phyloP scores from a whole-genome alignment of 257 asterid genomes.

The Fraxinus cuspidata region DNA sequence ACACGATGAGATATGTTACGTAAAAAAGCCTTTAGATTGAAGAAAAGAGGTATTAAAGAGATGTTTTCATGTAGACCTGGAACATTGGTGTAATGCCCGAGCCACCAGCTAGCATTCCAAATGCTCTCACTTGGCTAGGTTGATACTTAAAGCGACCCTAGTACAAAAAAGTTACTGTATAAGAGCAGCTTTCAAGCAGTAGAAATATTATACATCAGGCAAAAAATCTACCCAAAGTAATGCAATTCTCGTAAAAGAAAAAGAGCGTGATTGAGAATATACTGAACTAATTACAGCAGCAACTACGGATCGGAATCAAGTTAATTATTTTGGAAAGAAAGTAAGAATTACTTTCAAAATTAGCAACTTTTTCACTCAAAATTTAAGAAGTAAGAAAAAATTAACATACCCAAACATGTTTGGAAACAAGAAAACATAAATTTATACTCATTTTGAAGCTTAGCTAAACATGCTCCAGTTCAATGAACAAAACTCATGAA shows the following conservation, averaged over 20 bases:
- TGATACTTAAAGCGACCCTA: conserved; percentile 71
- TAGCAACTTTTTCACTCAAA: background rate
- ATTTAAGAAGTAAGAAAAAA: background rate
- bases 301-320: background rate
- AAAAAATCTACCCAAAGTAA: background rate
- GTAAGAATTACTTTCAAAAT: background rate
- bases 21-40: background rate
- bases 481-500: background rate
- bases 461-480: background rate
- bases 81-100: conserved; percentile 77
- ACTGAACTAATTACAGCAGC: background rate
- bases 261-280: background rate
- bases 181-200: background rate
- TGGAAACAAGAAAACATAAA: background rate
- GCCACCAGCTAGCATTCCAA: conserved; percentile 77
- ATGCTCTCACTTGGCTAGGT: conserved; percentile 66
- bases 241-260: background rate
- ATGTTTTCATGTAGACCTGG: conserved; percentile 26
- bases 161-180: background rate
- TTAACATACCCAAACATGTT: background rate
- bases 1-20: background rate
- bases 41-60: conserved; percentile 8
- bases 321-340: background rate
- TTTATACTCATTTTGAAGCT: background rate
- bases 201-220: background rate